These are phyloP conservation scores for Silybum marianum DNA, from an alignment of 129 eudicot species.

Conservation along the genomic window DNA sequence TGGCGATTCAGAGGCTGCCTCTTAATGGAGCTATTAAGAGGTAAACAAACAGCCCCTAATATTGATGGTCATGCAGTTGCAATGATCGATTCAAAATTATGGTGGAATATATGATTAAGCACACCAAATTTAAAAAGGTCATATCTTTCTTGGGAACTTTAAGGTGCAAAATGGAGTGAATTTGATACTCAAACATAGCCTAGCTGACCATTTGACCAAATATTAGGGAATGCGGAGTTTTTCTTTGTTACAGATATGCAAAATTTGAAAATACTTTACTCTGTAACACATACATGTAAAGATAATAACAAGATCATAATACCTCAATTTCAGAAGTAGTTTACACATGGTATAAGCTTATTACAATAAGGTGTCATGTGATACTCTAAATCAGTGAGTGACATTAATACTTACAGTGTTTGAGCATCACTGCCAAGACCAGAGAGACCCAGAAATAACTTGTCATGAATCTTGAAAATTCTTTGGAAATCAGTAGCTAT, in stretches of 20 bases:
- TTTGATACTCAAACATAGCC: background rate
- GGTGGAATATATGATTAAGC: background rate
- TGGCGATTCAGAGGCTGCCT: too few species aligned
- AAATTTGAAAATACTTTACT: background rate
- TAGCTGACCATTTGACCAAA: background rate
- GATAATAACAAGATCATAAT: background rate
- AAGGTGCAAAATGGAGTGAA: background rate
- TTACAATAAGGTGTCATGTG: background rate
- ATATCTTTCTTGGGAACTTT: background rate
- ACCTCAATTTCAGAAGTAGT: background rate
- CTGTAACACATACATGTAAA: background rate
- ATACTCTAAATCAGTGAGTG: background rate
- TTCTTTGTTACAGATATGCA: background rate
- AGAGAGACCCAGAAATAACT: conserved; percentile 83
- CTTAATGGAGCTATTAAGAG: too few species aligned
- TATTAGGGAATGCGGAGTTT: background rate
- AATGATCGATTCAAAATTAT: background rate
- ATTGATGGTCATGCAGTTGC: background rate
- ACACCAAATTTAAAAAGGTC: background rate
- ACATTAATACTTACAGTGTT: conserved; percentile 54
- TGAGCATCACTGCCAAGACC: conserved; percentile 85
- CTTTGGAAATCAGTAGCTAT: conserved; percentile 89
- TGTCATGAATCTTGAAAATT: conserved; percentile 68
- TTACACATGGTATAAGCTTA: background rate
- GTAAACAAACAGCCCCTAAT: too few species aligned